Conservation (phyloP, 345 rosid genomes). For the Citrus australasica region DNA sequence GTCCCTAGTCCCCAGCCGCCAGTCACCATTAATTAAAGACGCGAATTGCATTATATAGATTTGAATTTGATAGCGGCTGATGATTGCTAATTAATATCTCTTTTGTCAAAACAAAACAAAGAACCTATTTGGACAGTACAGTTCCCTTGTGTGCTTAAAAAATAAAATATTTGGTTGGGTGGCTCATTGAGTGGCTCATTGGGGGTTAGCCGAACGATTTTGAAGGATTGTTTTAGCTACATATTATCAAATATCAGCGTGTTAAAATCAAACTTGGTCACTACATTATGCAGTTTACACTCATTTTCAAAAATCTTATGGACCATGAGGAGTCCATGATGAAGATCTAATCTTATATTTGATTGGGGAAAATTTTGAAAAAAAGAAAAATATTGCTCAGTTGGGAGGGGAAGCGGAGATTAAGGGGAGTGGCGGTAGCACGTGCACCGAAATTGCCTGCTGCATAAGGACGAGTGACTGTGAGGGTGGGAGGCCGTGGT, state of each 20-base stretch:
- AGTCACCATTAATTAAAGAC: no score
- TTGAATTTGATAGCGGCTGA: not conserved
- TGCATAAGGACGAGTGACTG: not conserved
- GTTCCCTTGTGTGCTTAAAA: no score
- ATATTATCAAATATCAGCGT: no score
- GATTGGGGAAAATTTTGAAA: no score
- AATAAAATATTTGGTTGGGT: not conserved
- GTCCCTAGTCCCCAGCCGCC: no score
- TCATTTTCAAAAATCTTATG: not conserved
- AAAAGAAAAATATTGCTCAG: not conserved
- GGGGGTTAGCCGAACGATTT: no score
- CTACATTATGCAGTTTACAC: not conserved
- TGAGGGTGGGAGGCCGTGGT: constrained; percentile 7
- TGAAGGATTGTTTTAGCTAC: not conserved
- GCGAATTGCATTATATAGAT: no score
- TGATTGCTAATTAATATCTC: not conserved
- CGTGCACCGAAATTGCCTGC: not conserved
- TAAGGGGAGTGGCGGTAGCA: not conserved
- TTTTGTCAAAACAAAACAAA: no score
- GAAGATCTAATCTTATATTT: not conserved
- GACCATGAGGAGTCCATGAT: not conserved
- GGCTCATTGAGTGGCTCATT: not conserved
- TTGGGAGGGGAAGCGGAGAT: not conserved
- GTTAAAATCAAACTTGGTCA: not conserved
- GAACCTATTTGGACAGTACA: no score